phyloP scores from a whole-genome alignment of 2,329 filamentous ascomycete species.

The Fusarium torreyae region DNA sequence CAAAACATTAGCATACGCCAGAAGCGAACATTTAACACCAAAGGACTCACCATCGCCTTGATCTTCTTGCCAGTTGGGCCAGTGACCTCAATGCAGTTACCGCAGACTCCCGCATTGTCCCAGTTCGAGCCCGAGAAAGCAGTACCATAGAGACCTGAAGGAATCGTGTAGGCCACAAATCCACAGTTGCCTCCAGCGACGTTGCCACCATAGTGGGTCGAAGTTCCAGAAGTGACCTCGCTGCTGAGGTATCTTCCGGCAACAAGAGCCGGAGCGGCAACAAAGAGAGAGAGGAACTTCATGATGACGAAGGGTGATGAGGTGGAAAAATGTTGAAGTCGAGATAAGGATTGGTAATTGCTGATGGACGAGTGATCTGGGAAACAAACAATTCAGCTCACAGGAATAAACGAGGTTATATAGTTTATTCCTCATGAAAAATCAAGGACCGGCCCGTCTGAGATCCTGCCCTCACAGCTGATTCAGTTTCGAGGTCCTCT shows the following conservation, averaged over 20 bases:
- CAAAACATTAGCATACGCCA: not conserved
- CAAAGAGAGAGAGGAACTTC: constrained; percentile 43
- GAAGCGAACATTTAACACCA: fast-evolving
- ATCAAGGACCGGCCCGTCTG: not conserved
- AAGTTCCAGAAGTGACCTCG: constrained; percentile 37
- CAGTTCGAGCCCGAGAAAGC: constrained; percentile 73
- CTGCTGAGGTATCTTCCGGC: constrained; percentile 31
- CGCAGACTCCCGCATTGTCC: constrained; percentile 70
- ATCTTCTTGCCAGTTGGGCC: constrained; percentile 68
- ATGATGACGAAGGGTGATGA: constrained; percentile 22
- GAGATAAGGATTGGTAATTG: not conserved
- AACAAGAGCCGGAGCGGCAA: constrained; percentile 44
- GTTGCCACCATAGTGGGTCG: constrained; percentile 70
- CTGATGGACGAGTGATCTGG: not conserved
- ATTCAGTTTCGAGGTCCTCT: constrained; percentile 13
- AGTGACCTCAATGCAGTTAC: constrained; percentile 72
- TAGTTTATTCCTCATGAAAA: not conserved
- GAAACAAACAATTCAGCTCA: not conserved
- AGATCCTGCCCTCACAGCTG: not conserved
- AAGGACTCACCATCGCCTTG: constrained; percentile 71
- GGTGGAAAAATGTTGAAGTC: not conserved
- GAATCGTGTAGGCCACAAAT: constrained; percentile 74
- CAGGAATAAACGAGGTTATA: constrained; percentile 11
- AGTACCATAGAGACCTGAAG: constrained; percentile 71
- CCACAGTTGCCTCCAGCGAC: constrained; percentile 73